phyloP scores from a whole-genome alignment of 768 basidiomycete genomes.

The Chlorophyllum brunneum region DNA sequence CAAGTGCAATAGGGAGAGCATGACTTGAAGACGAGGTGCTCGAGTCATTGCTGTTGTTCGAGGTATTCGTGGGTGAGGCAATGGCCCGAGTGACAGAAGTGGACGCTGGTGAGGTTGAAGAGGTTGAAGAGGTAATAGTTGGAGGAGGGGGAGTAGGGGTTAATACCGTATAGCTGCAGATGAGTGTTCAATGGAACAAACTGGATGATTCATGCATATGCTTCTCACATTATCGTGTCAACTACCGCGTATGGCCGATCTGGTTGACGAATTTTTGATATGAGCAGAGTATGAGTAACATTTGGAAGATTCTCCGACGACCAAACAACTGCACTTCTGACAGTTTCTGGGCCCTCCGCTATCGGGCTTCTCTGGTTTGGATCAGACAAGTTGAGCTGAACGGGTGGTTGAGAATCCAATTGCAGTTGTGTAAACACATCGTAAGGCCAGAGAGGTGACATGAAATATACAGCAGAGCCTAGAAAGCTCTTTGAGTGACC shows the following conservation, averaged over 20 bases:
- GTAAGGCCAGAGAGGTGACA: constrained; percentile 38
- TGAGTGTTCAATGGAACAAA: background rate
- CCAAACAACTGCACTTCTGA: constrained; percentile 35
- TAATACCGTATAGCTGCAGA: constrained; percentile 14
- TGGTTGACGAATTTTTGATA: constrained; percentile 33
- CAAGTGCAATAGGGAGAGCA: constrained; percentile 29
- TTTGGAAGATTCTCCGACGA: constrained; percentile 27
- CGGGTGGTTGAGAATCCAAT: constrained; percentile 28
- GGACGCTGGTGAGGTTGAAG: constrained; percentile 19
- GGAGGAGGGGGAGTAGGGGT: constrained; percentile 11
- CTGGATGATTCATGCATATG: background rate
- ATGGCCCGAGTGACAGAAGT: constrained; percentile 9
- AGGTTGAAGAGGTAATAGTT: constrained; percentile 15
- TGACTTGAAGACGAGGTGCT: constrained; percentile 14
- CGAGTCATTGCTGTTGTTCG: background rate
- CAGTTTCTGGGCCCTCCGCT: constrained; percentile 34
- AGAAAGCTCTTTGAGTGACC: background rate
- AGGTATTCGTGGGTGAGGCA: constrained; percentile 14
- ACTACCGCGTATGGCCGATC: constrained; percentile 32
- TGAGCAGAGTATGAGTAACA: constrained; percentile 31
- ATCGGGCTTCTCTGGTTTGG: constrained; percentile 18
- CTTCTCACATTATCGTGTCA: constrained; percentile 34
- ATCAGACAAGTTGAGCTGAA: constrained; percentile 29
- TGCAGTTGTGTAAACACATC: constrained; percentile 34
- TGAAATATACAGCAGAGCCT: constrained; percentile 36